Percentiles rank a stretch among this genome's conserved stretches.
Evolutionary conservation across 2,329 filamentous ascomycete species (phyloP).

Genomic region (Trichoderma sp.): DNA sequence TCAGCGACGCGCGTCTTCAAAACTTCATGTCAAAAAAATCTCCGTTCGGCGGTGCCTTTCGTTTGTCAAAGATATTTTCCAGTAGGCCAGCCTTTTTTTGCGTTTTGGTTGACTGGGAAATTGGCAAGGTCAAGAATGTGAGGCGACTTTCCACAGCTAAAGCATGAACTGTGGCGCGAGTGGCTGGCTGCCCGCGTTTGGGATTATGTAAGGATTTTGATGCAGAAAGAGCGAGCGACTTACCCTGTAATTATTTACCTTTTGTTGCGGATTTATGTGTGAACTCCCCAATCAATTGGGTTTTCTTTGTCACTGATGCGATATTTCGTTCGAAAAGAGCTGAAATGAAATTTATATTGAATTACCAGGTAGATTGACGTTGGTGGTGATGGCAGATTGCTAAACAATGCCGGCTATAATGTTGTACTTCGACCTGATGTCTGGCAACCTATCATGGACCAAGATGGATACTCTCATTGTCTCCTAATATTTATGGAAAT

Average conservation of each 20-base stretch:
- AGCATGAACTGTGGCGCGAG: slow-evolving; percentile 15
- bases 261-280: background rate
- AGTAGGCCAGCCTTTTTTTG: background rate
- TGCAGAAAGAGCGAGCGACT: background rate
- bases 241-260: background rate
- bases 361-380: background rate
- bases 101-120: background rate
- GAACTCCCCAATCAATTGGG: background rate
- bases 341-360: background rate
- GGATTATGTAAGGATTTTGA: slow-evolving; percentile 5
- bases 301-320: background rate
- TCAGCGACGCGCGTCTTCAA: background rate
- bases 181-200: slow-evolving; percentile 11
- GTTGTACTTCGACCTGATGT: too few relatives aligned
- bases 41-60: background rate
- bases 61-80: background rate
- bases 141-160: slow-evolving; percentile 11
- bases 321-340: background rate
- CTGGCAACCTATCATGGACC: too few relatives aligned
- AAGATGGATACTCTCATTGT: too few relatives aligned
- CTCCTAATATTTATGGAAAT: background rate
- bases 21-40: background rate
- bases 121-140: background rate
- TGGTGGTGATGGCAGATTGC: background rate
- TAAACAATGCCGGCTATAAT: background rate